phyloP scores from a whole-genome alignment of 129 eudicot genomes.

The Deinandra increscens region DNA sequence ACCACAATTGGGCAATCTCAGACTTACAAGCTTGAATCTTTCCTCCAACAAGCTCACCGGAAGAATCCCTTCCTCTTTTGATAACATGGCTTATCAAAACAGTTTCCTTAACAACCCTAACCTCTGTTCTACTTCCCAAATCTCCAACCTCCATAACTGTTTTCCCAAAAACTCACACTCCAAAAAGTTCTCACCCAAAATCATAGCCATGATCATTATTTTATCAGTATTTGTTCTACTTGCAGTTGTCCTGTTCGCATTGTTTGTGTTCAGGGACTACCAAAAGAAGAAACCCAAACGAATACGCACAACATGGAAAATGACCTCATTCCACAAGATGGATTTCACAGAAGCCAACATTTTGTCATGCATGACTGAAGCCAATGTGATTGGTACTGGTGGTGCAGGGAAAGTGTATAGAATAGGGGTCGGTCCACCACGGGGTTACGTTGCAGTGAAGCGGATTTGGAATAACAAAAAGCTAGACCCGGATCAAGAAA shows the following conservation, averaged over 20 bases:
- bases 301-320: constrained; percentile 53
- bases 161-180: constrained; percentile 27
- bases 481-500: constrained; percentile 43
- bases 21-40: constrained; percentile 60
- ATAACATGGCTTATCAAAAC: constrained; percentile 61
- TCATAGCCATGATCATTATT: constrained; percentile 48
- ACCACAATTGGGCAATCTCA: constrained; percentile 44
- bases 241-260: constrained; percentile 31
- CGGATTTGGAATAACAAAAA: constrained; percentile 55
- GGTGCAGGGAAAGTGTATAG: constrained; percentile 84
- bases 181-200: constrained; percentile 44
- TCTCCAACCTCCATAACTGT: constrained; percentile 51
- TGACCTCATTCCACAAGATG: constrained; percentile 64
- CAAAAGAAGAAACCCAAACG: constrained; percentile 47
- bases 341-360: constrained; percentile 64
- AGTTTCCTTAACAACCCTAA: constrained; percentile 76
- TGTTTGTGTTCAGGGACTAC: constrained; percentile 44
- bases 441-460: constrained; percentile 76
- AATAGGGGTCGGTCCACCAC: constrained; percentile 43
- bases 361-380: constrained; percentile 51
- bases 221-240: constrained; percentile 45
- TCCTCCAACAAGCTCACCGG: constrained; percentile 74
- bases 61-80: constrained; percentile 53
- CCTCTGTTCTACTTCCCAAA: constrained; percentile 47
- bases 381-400: constrained; percentile 63